Evolutionary conservation across 176 grass and related monocot genomes (phyloP).

Genomic region (Ensete glaucum): DNA sequence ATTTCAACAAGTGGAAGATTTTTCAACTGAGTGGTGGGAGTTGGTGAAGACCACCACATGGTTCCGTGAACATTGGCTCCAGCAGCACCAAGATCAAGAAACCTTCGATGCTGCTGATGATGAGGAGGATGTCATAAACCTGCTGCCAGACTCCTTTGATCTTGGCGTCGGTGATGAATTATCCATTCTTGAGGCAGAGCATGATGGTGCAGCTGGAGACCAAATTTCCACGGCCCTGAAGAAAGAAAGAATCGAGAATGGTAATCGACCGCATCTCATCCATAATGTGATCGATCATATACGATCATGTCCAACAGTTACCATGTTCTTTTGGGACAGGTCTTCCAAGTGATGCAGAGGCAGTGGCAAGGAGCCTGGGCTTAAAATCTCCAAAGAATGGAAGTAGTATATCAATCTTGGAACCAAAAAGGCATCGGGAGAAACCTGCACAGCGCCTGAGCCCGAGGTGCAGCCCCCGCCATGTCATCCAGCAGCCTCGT

Average conservation of each 20-base stretch:
- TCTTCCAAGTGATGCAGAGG: slow-evolving; percentile 27
- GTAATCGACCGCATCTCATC: background rate
- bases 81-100: slow-evolving; percentile 68
- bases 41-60: slow-evolving; percentile 84
- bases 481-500: slow-evolving; percentile 80
- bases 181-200: slow-evolving; percentile 25
- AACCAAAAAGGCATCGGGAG: slow-evolving; percentile 24
- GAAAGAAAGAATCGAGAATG: background rate
- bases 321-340: background rate
- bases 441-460: slow-evolving; percentile 37
- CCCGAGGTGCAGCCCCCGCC: slow-evolving; percentile 23
- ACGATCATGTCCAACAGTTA: too few relatives aligned
- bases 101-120: slow-evolving; percentile 8
- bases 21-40: slow-evolving; percentile 89
- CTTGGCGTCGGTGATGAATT: slow-evolving; percentile 43
- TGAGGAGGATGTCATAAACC: slow-evolving; percentile 40
- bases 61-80: slow-evolving; percentile 94
- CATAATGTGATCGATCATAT: too few relatives aligned
- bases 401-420: slow-evolving; percentile 2
- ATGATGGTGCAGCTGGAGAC: background rate
- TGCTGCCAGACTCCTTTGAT: slow-evolving; percentile 72
- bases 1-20: slow-evolving; percentile 79
- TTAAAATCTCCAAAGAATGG: slow-evolving; percentile 29
- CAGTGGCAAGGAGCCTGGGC: slow-evolving; percentile 30
- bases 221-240: background rate